Base-by-base conservation (phyloP, 1,284 basidiomycete species). In the Fistulinella staudtii region DNA sequence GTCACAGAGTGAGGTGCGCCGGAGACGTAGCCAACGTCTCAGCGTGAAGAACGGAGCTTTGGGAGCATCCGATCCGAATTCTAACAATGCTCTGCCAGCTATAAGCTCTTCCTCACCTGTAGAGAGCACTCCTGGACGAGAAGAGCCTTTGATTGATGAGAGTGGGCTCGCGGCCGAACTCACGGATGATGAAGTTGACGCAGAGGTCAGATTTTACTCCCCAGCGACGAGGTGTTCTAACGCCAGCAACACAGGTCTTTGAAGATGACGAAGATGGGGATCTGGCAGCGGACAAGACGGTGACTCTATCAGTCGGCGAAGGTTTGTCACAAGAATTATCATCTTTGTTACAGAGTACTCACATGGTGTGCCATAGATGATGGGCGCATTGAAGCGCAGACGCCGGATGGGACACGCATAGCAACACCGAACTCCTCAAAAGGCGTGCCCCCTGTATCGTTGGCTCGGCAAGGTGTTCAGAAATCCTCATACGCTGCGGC, bases 361-460 rank as follows among this genome's bases (percentile, higher is more conserved):
- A 59, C 15, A 7, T 34, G 5, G n/a, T 36, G 15, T 11, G 3
- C 23, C 39, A 23, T 52, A 85, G 93, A 95, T 68, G 92, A 91
- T 7, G 85, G 86, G 5, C 91, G 88, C 60, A 80, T 98, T 8
- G 92, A 93, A 59, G 94, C 93, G 8, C 91, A 96, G 64, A 98
- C 95, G 0, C 93, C 95, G 0, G 91, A 97, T 50, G 95, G 95
- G 1, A 97, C 94, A 0, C 80, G 93, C 17, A 83, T 99, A 25
- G 82, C 89, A 2, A 98, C 95, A 6, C 95, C 95, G 0, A 83
- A 75, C 55, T 72, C 77, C 43, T 62, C 68, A 14, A 65, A 71
- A 43, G 64, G 61, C 37, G 68, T 68, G 28, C 65, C 66, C 17
- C 42, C 60, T 23, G 52, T 65, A 10, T 64, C 71, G 1, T 57